Base-by-base conservation (phyloP, 202 grass and related monocot genomes). In the Digitaria exilis region DNA sequence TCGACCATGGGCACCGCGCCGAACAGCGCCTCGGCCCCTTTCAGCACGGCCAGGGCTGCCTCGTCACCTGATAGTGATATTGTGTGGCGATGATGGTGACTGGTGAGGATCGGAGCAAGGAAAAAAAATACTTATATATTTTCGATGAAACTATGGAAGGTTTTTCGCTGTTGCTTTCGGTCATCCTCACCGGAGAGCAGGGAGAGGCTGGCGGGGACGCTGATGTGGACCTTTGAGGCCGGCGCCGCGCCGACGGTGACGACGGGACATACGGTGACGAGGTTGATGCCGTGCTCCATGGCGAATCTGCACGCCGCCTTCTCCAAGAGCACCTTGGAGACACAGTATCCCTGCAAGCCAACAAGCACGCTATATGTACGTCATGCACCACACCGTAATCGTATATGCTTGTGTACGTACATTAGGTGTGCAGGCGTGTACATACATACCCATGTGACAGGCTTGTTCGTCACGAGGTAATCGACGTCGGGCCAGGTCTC, bases 291-390 rank as follows among this genome's bases (percentile, higher is more conserved):
- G 54, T 90, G 87, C 84, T 92, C 91, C 55, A 9, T 18, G 49
- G 85, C 87, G 65, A 90, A 92, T 69, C 37, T 75, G 62, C 34
- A 51, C 18, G 91, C 94, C 32, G 87, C 91, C 80, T 85, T 94
- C 91, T 97, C 94, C 19, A 68, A 15, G 1, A 94, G 69, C 59
- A 82, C 91, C 81, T 92, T 97, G 0, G 89, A 90, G 0, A 92
- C 83, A 12, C 84, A 51, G 67, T 97, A 97, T 45, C 78, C 87
- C 94, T 97, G 79, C 46, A 54, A 81, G 55, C 35, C 35, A 37
- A 9, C 55, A 59, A 59, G 1, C 24, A 41, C 22, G 29, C n/a
- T n/a, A n/a, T n/a, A n/a, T n/a, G n/a, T n/a, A n/a, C n/a, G 17
- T 63, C 28, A 13, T 32, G 17, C 18, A 19, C 45, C 11, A 34